Conservation (phyloP, 2,329 filamentous ascomycete species). For the Diaporthe ilicicola region DNA sequence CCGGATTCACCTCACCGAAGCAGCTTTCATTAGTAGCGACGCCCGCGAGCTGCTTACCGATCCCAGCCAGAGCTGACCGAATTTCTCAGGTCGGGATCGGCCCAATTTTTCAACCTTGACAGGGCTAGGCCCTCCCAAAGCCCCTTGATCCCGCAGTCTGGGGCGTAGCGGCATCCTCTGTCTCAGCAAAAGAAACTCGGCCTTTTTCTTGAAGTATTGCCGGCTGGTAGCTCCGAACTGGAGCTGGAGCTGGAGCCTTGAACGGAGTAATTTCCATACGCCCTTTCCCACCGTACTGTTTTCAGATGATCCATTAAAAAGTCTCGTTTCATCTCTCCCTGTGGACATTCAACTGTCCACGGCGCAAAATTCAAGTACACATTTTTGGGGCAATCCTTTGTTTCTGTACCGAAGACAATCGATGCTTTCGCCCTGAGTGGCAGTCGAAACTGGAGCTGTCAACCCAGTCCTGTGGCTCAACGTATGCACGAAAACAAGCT, state of each 20-base stretch:
- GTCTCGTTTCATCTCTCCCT: not conserved
- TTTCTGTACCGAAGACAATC: not conserved
- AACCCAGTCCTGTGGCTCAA: not conserved
- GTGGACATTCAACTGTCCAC: not conserved
- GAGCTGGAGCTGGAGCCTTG: not conserved
- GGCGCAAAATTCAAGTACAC: not conserved
- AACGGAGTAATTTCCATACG: slow-evolving; percentile 6
- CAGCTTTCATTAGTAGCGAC: not conserved
- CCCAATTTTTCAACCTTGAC: not conserved
- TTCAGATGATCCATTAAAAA: not conserved
- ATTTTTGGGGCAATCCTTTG: no score
- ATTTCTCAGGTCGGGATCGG: not conserved
- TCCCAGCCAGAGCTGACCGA: not conserved
- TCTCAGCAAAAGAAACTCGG: not conserved
- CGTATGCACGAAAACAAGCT: not conserved
- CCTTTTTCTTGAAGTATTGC: not conserved
- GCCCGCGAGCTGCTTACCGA: not conserved
- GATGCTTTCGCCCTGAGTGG: not conserved
- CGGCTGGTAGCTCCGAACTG: slow-evolving; percentile 13
- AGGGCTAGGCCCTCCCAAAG: not conserved
- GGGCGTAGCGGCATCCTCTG: not conserved
- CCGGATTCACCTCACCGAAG: not conserved
- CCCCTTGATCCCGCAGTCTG: not conserved
- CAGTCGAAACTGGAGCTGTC: not conserved
- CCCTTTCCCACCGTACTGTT: not conserved